A percentile compares a stretch with the other conserved stretches of the same genome.
Conservation (phyloP, 1,284 basidiomycete species). For the Austropuccinia psidii region DNA sequence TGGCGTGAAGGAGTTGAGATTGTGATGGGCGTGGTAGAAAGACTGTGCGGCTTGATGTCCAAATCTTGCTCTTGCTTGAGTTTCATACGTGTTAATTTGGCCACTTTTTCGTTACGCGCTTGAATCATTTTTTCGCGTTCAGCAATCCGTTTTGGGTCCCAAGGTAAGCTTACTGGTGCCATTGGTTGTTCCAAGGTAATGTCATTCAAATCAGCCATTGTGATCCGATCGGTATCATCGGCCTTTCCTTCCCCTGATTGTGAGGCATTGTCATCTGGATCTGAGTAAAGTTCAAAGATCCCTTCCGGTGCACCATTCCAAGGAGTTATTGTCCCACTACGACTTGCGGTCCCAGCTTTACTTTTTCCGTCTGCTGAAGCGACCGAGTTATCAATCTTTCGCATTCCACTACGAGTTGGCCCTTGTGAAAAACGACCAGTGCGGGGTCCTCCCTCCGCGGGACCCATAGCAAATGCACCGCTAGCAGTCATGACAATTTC, state of each 20-base stretch:
- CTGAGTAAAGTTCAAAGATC: slow-evolving; percentile 6
- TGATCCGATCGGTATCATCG: neutral
- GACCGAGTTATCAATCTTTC: slow-evolving; percentile 28
- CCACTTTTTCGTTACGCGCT: neutral
- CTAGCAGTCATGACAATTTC: slow-evolving; percentile 31
- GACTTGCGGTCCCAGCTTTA: neutral
- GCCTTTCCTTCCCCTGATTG: neutral
- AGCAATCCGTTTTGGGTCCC: slow-evolving; percentile 18
- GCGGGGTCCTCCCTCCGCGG: neutral
- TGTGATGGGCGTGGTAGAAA: neutral
- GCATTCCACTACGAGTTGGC: slow-evolving; percentile 27
- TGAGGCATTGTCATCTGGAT: slow-evolving; percentile 1
- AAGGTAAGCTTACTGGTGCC: slow-evolving; percentile 29
- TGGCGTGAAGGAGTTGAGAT: neutral
- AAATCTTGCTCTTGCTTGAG: neutral
- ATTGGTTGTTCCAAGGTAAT: slow-evolving; percentile 29
- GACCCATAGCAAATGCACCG: slow-evolving; percentile 29
- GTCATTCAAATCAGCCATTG: slow-evolving; percentile 29
- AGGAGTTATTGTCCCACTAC: slow-evolving; percentile 1
- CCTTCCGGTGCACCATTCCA: neutral
- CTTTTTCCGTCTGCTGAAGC: neutral
- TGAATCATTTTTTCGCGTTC: slow-evolving; percentile 21
- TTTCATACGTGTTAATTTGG: neutral
- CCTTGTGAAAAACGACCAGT: slow-evolving; percentile 3
- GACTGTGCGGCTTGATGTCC: neutral